Conservation (phyloP, 192 early-diverging fungal genomes). For the Haplosporangium gracile region DNA sequence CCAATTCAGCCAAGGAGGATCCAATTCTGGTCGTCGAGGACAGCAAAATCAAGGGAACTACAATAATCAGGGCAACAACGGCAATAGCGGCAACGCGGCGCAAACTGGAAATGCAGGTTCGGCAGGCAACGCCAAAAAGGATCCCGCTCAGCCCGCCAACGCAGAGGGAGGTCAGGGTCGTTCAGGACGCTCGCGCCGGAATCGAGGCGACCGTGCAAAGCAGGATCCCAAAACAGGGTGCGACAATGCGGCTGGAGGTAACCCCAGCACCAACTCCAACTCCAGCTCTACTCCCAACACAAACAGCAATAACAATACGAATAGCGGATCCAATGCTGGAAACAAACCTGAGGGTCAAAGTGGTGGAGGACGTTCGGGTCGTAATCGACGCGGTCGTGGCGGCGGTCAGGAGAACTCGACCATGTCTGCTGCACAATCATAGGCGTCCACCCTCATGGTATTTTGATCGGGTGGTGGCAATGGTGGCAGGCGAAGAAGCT, state of each 20-base stretch:
- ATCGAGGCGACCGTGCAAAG: conserved; percentile 28
- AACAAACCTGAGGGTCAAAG: conserved; percentile 24
- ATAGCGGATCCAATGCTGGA: neutral
- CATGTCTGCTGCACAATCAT: neutral
- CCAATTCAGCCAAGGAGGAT: neutral
- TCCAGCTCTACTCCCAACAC: neutral
- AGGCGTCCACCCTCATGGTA: neutral
- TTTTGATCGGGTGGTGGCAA: neutral
- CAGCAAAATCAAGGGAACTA: neutral
- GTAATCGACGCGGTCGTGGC: conserved; percentile 36
- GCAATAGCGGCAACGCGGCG: conserved; percentile 10
- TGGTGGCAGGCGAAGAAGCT: neutral
- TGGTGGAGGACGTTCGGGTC: conserved; percentile 21
- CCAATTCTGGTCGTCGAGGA: conserved; percentile 23
- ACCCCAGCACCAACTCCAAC: neutral
- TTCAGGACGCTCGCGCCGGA: conserved; percentile 21
- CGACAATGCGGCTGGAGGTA: neutral
- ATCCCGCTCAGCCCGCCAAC: conserved; percentile 3
- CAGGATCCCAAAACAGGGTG: conserved; percentile 4
- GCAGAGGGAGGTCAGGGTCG: conserved; percentile 13
- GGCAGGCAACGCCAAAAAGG: neutral
- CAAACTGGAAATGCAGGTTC: conserved; percentile 8
- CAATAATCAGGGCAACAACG: neutral
- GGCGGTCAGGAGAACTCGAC: conserved; percentile 6
- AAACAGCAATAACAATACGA: neutral